Conservation (phyloP, 225 moss, liverwort and hornwort genomes). For the Straminergon stramineum region DNA sequence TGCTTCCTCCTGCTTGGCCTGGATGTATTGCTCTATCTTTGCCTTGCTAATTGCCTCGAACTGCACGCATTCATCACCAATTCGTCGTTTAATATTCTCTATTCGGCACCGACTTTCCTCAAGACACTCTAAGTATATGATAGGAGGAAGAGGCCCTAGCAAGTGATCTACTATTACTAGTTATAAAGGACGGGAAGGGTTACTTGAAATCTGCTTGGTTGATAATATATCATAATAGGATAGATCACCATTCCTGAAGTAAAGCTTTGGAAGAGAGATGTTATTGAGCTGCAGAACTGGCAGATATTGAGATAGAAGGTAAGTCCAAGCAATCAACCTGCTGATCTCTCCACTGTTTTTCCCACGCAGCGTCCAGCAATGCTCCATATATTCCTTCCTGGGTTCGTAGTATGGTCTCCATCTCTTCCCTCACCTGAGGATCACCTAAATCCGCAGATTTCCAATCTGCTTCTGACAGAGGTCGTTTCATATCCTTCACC, state of each 20-base stretch:
- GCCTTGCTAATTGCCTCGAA: conserved; percentile 45
- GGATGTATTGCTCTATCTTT: conserved; percentile 51
- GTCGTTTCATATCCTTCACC: conserved; percentile 37
- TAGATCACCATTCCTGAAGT: not conserved
- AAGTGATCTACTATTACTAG: not conserved
- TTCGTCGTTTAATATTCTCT: not conserved
- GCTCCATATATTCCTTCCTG: conserved; percentile 58
- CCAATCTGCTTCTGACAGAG: conserved; percentile 74
- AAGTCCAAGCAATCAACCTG: conserved; percentile 34
- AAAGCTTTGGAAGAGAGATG: not conserved
- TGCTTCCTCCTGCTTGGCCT: conserved; percentile 39
- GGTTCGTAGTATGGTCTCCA: conserved; percentile 45
- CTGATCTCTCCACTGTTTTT: conserved; percentile 63
- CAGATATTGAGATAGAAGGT: not conserved
- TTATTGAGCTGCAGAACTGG: not conserved
- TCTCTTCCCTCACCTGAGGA: conserved; percentile 40
- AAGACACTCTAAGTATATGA: not conserved
- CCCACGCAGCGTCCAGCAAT: conserved; percentile 61
- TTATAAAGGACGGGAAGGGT: not conserved
- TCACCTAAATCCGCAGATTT: conserved; percentile 46
- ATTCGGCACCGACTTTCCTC: not conserved
- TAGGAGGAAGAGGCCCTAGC: not conserved
- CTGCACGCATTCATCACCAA: conserved; percentile 31
- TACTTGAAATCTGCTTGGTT: not conserved
- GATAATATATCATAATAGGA: not conserved